Conservation (phyloP, 2,329 filamentous ascomycete species). For the Lithohypha guttulata region DNA sequence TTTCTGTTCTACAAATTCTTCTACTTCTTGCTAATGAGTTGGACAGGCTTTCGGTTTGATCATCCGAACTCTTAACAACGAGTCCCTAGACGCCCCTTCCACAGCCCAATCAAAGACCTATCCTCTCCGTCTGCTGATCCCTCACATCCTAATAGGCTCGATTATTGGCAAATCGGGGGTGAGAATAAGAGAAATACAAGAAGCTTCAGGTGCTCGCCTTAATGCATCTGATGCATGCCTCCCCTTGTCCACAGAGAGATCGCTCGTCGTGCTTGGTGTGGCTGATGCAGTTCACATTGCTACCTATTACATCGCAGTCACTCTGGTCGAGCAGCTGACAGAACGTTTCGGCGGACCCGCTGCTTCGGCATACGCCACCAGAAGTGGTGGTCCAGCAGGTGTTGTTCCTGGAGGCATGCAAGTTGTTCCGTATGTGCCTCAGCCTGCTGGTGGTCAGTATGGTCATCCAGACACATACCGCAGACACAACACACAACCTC, state of each 20-base stretch:
- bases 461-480: conserved; percentile 78
- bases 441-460: conserved; percentile 84
- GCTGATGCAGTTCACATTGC: conserved; percentile 98
- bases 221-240: conserved; percentile 94
- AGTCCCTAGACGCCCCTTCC: conserved; percentile 76
- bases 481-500: conserved; percentile 58
- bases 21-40: too few relatives aligned
- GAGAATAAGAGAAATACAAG: conserved; percentile 95
- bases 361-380: conserved; percentile 93
- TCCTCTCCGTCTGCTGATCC: conserved; percentile 85
- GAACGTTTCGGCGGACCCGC: conserved; percentile 92
- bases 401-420: conserved; percentile 97
- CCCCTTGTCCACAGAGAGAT: conserved; percentile 89
- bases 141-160: conserved; percentile 93
- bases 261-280: conserved; percentile 94
- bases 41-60: conserved; percentile 93
- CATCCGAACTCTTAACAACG: conserved; percentile 95
- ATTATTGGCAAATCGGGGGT: conserved; percentile 97
- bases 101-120: conserved; percentile 95
- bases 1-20: conserved; percentile 16
- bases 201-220: conserved; percentile 87
- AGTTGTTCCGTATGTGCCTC: conserved; percentile 93
- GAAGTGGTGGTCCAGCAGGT: conserved; percentile 84
- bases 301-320: conserved; percentile 96
- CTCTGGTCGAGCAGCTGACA: conserved; percentile 92